Evolutionary conservation across 441 rosid species (phyloP).

Genomic region (Aquilaria agallochum): DNA sequence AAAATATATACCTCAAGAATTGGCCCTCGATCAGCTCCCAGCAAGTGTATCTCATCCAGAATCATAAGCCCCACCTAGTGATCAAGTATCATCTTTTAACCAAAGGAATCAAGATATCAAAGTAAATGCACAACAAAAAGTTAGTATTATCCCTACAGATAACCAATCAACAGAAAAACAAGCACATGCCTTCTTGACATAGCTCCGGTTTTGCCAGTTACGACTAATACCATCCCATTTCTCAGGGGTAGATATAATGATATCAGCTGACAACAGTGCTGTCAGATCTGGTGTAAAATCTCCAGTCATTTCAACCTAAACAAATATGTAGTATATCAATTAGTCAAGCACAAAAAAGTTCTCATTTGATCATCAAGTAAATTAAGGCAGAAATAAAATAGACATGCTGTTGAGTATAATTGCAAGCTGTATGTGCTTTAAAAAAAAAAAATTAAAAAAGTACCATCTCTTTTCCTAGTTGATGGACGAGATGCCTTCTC

Average conservation of each 20-base stretch:
- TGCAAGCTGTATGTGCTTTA: no score
- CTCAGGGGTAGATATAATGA: conserved; percentile 98
- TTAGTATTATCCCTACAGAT: not conserved
- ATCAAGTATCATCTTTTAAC: conserved; percentile 23
- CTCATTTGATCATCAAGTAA: not conserved
- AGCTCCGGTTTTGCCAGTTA: conserved; percentile 98
- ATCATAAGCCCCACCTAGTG: conserved; percentile 93
- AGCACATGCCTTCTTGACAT: conserved; percentile 77
- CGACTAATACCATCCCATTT: conserved; percentile 99
- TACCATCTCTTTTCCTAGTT: conserved; percentile 95
- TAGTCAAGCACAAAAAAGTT: no score
- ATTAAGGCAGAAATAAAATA: not conserved
- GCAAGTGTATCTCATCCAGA: conserved; percentile 98
- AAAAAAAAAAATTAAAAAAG: not conserved
- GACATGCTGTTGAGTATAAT: not conserved
- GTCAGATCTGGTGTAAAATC: conserved; percentile 98
- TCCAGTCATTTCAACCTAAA: conserved; percentile 99
- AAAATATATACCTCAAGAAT: conserved; percentile 85
- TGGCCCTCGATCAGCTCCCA: conserved; percentile 99
- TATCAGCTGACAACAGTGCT: conserved; percentile 97
- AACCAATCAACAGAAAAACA: not conserved
- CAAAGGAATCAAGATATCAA: no score
- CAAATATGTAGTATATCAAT: not conserved
- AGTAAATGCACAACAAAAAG: not conserved
- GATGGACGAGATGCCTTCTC: conserved; percentile 84